Evolutionary conservation across 2,329 filamentous ascomycete genomes (phyloP).

Genomic region (Pseudogymnoascus sp.): DNA sequence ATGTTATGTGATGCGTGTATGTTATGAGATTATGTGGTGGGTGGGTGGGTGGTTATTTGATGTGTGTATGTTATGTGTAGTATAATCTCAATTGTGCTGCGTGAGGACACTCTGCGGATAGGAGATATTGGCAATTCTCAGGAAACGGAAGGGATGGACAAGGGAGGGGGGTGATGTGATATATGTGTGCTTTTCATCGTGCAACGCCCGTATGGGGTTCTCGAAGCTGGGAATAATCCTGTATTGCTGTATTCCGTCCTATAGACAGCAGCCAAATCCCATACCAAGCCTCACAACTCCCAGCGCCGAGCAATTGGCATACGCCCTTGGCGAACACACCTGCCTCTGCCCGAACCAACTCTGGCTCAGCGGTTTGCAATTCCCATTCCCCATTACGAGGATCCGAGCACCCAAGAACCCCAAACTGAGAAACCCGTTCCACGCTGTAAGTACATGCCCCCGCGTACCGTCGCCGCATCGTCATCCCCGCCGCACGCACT

Average conservation of each 20-base stretch:
- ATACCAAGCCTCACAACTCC: background rate
- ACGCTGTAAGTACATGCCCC: background rate
- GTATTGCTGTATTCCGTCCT: background rate
- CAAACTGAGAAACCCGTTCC: background rate
- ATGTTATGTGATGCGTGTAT: slow-evolving; percentile 1
- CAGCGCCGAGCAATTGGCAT: background rate
- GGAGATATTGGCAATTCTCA: background rate
- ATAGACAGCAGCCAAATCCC: background rate
- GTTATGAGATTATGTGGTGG: background rate
- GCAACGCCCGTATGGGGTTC: background rate
- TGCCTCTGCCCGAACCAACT: background rate
- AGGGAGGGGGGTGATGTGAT: background rate
- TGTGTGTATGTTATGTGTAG: slow-evolving; percentile 3
- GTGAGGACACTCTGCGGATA: background rate
- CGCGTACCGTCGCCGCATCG: background rate
- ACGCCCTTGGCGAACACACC: background rate
- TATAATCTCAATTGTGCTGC: background rate
- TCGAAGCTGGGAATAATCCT: background rate
- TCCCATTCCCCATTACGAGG: background rate
- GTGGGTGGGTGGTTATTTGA: background rate
- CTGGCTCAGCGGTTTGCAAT: background rate
- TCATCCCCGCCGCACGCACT: background rate
- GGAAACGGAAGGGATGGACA: background rate
- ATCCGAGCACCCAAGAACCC: background rate
- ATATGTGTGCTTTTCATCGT: background rate